Conservation (phyloP, 371 early-diverging fungal genomes). For the Mortierella sp. region DNA sequence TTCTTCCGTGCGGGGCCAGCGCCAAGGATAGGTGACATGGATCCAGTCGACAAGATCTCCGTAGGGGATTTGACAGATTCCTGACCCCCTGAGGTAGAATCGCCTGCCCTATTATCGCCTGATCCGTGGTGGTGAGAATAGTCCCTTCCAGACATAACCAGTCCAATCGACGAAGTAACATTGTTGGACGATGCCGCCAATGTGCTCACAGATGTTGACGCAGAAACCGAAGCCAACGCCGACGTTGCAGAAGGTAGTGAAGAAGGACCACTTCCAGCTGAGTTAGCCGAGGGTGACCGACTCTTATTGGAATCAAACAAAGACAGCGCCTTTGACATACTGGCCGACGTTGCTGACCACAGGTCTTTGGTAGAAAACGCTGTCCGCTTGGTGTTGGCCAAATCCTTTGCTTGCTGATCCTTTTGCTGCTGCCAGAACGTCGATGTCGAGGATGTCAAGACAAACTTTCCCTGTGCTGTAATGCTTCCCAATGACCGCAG, state of each 20-base stretch:
- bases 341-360: conserved; percentile 56
- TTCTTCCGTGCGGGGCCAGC: conserved; percentile 36
- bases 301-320: conserved; percentile 48
- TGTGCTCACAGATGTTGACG: conserved; percentile 27
- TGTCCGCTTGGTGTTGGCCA: conserved; percentile 29
- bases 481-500: conserved; percentile 51
- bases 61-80: conserved; percentile 42
- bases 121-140: not conserved
- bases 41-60: conserved; percentile 38
- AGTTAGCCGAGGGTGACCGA: conserved; percentile 5
- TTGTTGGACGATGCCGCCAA: conserved; percentile 14
- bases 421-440: conserved; percentile 55
- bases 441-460: conserved; percentile 34
- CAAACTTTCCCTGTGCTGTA: conserved; percentile 55
- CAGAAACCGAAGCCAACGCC: conserved; percentile 31
- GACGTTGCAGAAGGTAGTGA: conserved; percentile 29
- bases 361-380: conserved; percentile 55
- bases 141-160: conserved; percentile 25
- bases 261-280: conserved; percentile 3
- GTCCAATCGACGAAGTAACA: conserved; percentile 3
- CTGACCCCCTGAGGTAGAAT: not conserved
- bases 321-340: conserved; percentile 55
- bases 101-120: conserved; percentile 15
- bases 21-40: conserved; percentile 46
- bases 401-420: conserved; percentile 40